Percentiles rank a stretch among this genome's conserved stretches.
Evolutionary conservation across 805 yeast genomes (phyloP).

Genomic region (Wickerhamomyces bovis): DNA sequence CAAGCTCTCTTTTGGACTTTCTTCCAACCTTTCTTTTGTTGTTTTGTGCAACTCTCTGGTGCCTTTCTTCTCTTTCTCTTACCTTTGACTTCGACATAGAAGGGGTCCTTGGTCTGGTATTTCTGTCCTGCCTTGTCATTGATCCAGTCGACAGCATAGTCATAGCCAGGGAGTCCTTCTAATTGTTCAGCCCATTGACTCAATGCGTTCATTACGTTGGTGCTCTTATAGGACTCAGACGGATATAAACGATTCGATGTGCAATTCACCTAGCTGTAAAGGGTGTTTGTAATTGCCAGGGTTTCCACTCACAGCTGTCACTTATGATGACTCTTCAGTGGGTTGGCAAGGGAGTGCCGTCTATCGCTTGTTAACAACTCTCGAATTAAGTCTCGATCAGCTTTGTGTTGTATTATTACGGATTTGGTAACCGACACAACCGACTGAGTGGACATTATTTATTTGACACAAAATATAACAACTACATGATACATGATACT

Average conservation of each 20-base stretch:
- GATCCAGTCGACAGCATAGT: constrained; percentile 47
- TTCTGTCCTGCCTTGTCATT: constrained; percentile 65
- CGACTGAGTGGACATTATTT: too few species aligned
- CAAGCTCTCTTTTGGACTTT: constrained; percentile 73
- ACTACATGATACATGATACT: too few species aligned
- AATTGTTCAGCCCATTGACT: constrained; percentile 26
- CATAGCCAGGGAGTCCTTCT: constrained; percentile 54
- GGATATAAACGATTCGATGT: neutral
- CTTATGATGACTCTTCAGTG: too few species aligned
- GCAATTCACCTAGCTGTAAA: neutral
- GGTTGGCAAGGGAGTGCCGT: too few species aligned
- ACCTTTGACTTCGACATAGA: constrained; percentile 46
- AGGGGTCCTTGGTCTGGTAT: constrained; percentile 63
- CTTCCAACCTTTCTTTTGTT: constrained; percentile 68
- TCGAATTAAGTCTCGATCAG: too few species aligned
- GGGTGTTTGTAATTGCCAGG: too few species aligned
- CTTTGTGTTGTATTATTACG: too few species aligned
- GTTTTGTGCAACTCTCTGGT: constrained; percentile 49
- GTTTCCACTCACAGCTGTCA: too few species aligned
- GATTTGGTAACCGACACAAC: too few species aligned
- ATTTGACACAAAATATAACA: neutral
- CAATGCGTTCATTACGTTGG: constrained; percentile 15
- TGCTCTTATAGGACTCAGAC: neutral
- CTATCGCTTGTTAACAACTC: too few species aligned
- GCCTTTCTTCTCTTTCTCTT: constrained; percentile 50